Conservation (phyloP, 2,329 filamentous ascomycete species). For the Conoideocrella luteorostrata region DNA sequence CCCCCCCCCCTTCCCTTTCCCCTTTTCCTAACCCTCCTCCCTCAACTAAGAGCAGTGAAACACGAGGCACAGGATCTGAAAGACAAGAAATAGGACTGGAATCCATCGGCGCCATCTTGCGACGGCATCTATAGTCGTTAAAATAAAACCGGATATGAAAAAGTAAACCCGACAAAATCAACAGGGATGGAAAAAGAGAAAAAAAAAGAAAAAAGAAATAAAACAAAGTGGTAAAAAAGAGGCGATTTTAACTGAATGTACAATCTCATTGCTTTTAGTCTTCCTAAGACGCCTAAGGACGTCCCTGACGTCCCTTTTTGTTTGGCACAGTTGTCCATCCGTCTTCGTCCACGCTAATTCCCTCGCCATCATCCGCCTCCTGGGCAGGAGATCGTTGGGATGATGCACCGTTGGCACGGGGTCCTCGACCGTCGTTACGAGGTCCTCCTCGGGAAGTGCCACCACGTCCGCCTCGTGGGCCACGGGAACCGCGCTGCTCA, state of each 20-base stretch:
- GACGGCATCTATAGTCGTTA: slow-evolving; percentile 28
- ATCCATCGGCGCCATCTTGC: slow-evolving; percentile 21
- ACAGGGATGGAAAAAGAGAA: slow-evolving; percentile 19
- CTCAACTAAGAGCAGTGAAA: not conserved
- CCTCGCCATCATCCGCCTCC: slow-evolving; percentile 22
- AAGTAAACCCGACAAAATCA: not conserved
- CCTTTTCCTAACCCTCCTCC: not conserved
- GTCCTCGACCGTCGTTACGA: slow-evolving; percentile 37
- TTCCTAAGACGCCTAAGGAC: slow-evolving; percentile 19
- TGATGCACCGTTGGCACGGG: slow-evolving; percentile 43
- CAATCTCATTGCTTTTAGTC: slow-evolving; percentile 23
- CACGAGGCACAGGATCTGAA: not conserved
- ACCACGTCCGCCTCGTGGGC: slow-evolving; percentile 33
- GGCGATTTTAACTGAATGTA: slow-evolving; percentile 20
- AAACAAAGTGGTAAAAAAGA: not conserved
- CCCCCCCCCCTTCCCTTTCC: too few species aligned
- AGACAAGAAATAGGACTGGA: slow-evolving; percentile 11
- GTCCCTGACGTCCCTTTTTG: slow-evolving; percentile 31
- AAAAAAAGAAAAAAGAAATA: slow-evolving; percentile 25
- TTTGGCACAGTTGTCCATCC: slow-evolving; percentile 55
- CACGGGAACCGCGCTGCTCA: slow-evolving; percentile 38
- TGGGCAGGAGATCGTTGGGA: slow-evolving; percentile 29
- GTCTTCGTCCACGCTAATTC: slow-evolving; percentile 44
- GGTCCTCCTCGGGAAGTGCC: slow-evolving; percentile 33
- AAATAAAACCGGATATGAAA: not conserved